Base-by-base conservation (phyloP, 2,329 filamentous ascomycete genomes). In the Biscogniauxia marginata region DNA sequence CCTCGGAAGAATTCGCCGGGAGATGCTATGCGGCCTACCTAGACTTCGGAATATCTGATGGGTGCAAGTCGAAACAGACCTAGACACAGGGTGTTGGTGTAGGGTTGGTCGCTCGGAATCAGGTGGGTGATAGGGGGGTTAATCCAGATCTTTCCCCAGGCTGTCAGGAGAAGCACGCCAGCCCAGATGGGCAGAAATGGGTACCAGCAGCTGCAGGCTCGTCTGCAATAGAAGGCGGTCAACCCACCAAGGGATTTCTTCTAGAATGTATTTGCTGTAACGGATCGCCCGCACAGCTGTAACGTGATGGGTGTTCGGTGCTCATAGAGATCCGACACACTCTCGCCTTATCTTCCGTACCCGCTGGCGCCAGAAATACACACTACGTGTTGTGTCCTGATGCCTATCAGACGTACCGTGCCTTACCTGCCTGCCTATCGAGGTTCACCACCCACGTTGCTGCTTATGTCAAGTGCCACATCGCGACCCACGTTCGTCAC, bases 151-250 rank as follows among this genome's bases (percentile, higher is more conserved):
- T 39, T 16, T 19, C n/a, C 22, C 25, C n/a, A 22, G 13, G n/a
- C 22, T n/a, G 21, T 47, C 54, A 16, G 19, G 45, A 48, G 48
- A 25, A 30, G 46, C 47, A 50, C 51, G 46, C 46, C 50, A 53
- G 56, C 59, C 53, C 50, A 60, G 45, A 54, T 53, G 54, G 48
- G 43, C 56, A 56, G 39, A 56, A 61, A 61, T 61, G 58, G 58
- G 52, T 59, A 63, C 56, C 58, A 57, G 51, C 56, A 60, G 60
- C 30, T 39, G 30, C 30, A 39, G 30, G 30, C n/a, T 39, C 30
- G 30, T 39, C 58, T 61, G 53, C 56, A 61, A 63, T 58, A 63
- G 58, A 59, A 63, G 55, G 59, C 61, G 61, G 58, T 61, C 54
- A 58, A 46, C 53, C 56, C 53, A 19, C 13, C 49, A 50, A 34